Evolutionary conservation across 352 stramenopile species (phyloP).

Genomic region (Pythium aphanidermatum): DNA sequence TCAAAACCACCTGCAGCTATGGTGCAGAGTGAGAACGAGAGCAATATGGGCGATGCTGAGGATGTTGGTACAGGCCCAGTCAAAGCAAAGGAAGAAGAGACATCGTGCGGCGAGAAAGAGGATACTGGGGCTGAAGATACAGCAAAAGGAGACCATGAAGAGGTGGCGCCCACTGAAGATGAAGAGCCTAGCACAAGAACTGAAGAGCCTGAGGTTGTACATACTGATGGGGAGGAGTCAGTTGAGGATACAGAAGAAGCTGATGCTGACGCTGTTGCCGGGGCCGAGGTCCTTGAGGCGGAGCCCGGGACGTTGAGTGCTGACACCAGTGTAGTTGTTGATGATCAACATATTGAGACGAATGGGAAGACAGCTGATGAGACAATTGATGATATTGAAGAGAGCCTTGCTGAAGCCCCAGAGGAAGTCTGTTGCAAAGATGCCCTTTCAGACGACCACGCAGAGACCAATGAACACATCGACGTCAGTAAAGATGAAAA

Average conservation of each 20-base stretch:
- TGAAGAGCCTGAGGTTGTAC: too few relatives aligned
- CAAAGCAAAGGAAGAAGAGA: neutral
- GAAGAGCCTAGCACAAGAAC: neutral
- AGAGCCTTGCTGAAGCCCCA: neutral
- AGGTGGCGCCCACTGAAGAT: neutral
- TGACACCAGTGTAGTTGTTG: too few relatives aligned
- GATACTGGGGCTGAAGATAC: too few relatives aligned
- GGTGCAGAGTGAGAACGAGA: too few relatives aligned
- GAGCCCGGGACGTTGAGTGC: too few relatives aligned
- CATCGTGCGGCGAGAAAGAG: too few relatives aligned
- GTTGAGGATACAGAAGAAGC: neutral
- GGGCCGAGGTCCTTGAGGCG: too few relatives aligned
- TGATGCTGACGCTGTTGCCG: neutral
- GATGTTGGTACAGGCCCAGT: neutral
- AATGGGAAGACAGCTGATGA: neutral
- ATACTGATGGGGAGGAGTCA: constrained; percentile 1
- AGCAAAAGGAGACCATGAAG: too few relatives aligned
- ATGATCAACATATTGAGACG: neutral
- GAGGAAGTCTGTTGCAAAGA: neutral
- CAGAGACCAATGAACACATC: neutral
- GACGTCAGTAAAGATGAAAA: too few relatives aligned
- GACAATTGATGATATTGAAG: neutral
- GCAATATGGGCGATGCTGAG: neutral
- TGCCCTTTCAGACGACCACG: neutral
- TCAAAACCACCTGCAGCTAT: neutral